Evolutionary conservation across 108 stramenopile genomes (phyloP).

Genomic region (Nitzschia sp.): DNA sequence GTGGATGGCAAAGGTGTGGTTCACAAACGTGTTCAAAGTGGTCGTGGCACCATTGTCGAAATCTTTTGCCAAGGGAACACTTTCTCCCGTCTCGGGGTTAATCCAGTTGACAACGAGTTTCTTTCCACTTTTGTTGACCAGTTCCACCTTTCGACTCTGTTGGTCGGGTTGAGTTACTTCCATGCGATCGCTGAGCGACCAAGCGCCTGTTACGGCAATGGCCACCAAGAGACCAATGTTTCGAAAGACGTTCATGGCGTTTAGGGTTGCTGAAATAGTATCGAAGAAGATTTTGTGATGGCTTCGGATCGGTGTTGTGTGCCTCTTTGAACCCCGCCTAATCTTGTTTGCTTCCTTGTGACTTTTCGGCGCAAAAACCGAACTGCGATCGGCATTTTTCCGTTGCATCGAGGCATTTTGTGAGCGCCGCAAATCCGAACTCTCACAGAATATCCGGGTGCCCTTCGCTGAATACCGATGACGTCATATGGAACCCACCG

Average conservation of each 20-base stretch:
- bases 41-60: slow-evolving; percentile 42
- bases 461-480: too few relatives aligned
- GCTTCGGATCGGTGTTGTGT: too few relatives aligned
- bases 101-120: slow-evolving; percentile 63
- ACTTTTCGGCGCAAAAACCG: too few relatives aligned
- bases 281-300: background rate
- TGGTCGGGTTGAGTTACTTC: background rate
- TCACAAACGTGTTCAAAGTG: slow-evolving; percentile 61
- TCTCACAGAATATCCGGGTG: background rate
- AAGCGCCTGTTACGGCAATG: background rate
- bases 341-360: too few relatives aligned
- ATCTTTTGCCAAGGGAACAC: slow-evolving; percentile 26
- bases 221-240: background rate
- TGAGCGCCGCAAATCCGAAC: slow-evolving; percentile 1
- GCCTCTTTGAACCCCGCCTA: too few relatives aligned
- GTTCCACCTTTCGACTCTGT: slow-evolving; percentile 18
- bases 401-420: background rate
- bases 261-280: background rate
- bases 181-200: background rate
- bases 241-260: background rate
- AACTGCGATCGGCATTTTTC: slow-evolving; percentile 6
- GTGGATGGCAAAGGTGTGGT: slow-evolving; percentile 73
- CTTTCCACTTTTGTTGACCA: slow-evolving; percentile 48
- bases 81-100: slow-evolving; percentile 44
- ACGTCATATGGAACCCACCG: too few relatives aligned